Base-by-base conservation (phyloP, 1,284 basidiomycete species). In the Cryptococcus sp. region DNA sequence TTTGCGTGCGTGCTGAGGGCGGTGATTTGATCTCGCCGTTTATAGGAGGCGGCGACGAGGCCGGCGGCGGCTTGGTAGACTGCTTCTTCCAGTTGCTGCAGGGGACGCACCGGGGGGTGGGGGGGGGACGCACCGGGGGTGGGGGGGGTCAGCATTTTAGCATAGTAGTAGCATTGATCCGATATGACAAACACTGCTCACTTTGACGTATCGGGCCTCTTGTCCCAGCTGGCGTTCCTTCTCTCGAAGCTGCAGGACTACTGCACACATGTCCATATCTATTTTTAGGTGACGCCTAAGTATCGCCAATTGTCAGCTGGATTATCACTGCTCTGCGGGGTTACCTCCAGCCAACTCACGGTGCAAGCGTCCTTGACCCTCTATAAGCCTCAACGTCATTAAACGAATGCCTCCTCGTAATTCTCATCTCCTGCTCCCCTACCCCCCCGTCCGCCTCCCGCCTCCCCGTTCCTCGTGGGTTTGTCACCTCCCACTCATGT, bases 251-350 rank as follows among this genome's bases (percentile, higher is more conserved):
- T 70, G 65, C 33, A 63, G 62, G 9, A 76, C 67, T 6, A 64
- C 52, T 9, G 58, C 52, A 55, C 70, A 71, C 62, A 76, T 65
- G 48, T 68, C 66, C 4, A 74, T 70, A 45, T 76, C 73, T 18
- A 71, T 53, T 12, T 60, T 61, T 1, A 76, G 64, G 37, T 73
- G 66, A 16, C 63, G 53, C 6, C 68, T 70, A 57, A 12, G 40
- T 38, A 54, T 37, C 37, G 23, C 50, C 33, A 50, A 36, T 51
- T 48, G 12, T 33, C 8, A 24, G 15, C 18, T 33, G 28, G 28
- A 33, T n/a, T 28, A 13, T 15, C 3, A 24, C 15, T 35, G 21
- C 11, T n/a, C n/a, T n/a, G n/a, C n/a, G n/a, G n/a, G n/a, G n/a
- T n/a, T 39, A 21, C 9, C 15, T 33, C 46, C 12, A 9, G 9